A percentile compares a stretch with the other conserved stretches of the same genome.
phyloP scores from a whole-genome alignment of 2,329 filamentous ascomycete genomes.

The Aspergillus caelatus region DNA sequence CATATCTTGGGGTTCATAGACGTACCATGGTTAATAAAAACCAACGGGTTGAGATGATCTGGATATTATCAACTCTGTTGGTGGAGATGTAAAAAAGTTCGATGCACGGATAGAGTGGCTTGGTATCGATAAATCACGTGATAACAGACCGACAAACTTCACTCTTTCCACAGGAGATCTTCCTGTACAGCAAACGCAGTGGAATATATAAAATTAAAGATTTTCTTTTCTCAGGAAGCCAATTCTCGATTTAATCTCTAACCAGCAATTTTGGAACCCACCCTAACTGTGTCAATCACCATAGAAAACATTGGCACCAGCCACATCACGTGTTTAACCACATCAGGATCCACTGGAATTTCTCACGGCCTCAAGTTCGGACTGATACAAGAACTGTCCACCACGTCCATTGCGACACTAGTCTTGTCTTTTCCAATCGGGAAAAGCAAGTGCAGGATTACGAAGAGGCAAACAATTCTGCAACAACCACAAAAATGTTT shows the following conservation, averaged over 20 bases:
- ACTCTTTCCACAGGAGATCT: neutral
- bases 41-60: constrained; percentile 9
- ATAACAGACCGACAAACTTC: constrained; percentile 1
- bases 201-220: neutral
- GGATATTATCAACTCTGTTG: constrained; percentile 1
- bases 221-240: neutral
- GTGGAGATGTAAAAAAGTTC: constrained; percentile 16
- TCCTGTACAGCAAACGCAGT: neutral
- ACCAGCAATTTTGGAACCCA: neutral
- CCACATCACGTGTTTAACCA: constrained; percentile 36
- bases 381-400: constrained; percentile 10
- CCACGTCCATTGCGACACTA: constrained; percentile 11
- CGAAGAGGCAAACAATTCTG: neutral
- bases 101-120: constrained; percentile 13
- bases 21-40: constrained; percentile 36
- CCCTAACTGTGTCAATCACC: neutral
- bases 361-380: constrained; percentile 26
- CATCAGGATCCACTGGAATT: constrained; percentile 35
- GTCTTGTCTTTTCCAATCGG: constrained; percentile 17
- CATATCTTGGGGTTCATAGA: neutral
- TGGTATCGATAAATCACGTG: constrained; percentile 24
- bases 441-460: constrained; percentile 11
- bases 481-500: constrained; percentile 34
- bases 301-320: neutral
- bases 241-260: neutral